Evolutionary conservation across 306 rosid genomes (phyloP).

Genomic region (Vachellia collinsii): DNA sequence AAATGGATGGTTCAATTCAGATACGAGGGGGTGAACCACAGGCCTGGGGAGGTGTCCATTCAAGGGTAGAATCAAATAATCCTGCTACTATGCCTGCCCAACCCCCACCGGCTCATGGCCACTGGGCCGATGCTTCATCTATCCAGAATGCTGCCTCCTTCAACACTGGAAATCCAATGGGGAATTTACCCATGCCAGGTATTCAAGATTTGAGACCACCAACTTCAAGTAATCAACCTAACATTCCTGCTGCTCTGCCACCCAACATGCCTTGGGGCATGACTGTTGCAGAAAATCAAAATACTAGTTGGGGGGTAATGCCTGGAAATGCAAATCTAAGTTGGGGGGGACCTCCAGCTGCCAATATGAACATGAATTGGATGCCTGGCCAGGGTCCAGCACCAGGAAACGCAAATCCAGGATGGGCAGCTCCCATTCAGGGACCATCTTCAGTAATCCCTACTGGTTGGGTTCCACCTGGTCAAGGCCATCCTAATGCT

Average conservation of each 20-base stretch:
- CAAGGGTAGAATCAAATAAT: constrained; percentile 62
- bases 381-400: constrained; percentile 55
- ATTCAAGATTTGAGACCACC: constrained; percentile 74
- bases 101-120: constrained; percentile 58
- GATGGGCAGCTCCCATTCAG: constrained; percentile 72
- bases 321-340: constrained; percentile 66
- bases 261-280: constrained; percentile 65
- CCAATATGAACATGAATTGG: constrained; percentile 68
- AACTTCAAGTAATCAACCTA: constrained; percentile 59
- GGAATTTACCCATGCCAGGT: constrained; percentile 49
- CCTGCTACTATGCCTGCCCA: constrained; percentile 57
- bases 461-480: constrained; percentile 61
- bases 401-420: constrained; percentile 69
- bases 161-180: constrained; percentile 58
- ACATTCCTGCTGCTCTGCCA: constrained; percentile 56
- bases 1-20: constrained; percentile 37
- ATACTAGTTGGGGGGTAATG: constrained; percentile 58
- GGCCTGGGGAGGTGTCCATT: constrained; percentile 53
- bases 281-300: constrained; percentile 56
- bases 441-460: constrained; percentile 57
- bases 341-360: constrained; percentile 70
- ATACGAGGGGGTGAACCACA: constrained; percentile 51
- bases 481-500: constrained; percentile 58
- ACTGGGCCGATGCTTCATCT: constrained; percentile 64
- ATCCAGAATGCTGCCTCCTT: constrained; percentile 53